phyloP scores from a whole-genome alignment of 805 yeast genomes.

The Metschnikowia santaceciliae region DNA sequence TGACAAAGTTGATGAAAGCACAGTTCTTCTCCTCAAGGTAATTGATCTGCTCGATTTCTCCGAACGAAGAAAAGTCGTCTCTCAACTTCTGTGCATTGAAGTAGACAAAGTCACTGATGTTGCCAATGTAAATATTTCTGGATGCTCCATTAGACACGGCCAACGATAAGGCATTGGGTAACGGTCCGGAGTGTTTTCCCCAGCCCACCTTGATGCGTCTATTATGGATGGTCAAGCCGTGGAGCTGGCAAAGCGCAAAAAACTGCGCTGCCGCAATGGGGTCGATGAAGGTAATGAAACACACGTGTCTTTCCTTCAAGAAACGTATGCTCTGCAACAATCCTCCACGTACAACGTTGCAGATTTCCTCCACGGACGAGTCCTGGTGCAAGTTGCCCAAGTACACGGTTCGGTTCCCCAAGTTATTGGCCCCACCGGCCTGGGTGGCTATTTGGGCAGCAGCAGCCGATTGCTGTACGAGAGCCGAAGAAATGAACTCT shows the following conservation, averaged over 20 bases:
- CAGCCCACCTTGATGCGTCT: constrained; percentile 90
- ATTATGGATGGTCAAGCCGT: constrained; percentile 82
- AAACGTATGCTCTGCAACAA: constrained; percentile 78
- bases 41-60: constrained; percentile 94
- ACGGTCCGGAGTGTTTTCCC: constrained; percentile 96
- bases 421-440: constrained; percentile 88
- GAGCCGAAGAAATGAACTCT: constrained; percentile 62
- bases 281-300: constrained; percentile 92
- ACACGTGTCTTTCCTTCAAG: constrained; percentile 80
- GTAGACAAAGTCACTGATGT: constrained; percentile 47
- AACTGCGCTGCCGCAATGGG: constrained; percentile 98
- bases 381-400: constrained; percentile 87
- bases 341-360: constrained; percentile 96
- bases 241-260: constrained; percentile 88
- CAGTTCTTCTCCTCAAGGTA: constrained; percentile 79
- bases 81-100: constrained; percentile 61
- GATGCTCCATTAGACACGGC: constrained; percentile 95
- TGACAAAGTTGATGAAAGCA: constrained; percentile 88
- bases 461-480: constrained; percentile 92
- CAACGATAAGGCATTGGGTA: constrained; percentile 77
- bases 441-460: constrained; percentile 96
- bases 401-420: constrained; percentile 92
- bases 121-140: constrained; percentile 86
- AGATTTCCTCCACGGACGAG: constrained; percentile 84
- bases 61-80: constrained; percentile 72